Evolutionary conservation across 192 early-diverging fungal species (phyloP), one percentile per base, ranked within the genome.

Genomic region (Dissophora ornata): DNA sequence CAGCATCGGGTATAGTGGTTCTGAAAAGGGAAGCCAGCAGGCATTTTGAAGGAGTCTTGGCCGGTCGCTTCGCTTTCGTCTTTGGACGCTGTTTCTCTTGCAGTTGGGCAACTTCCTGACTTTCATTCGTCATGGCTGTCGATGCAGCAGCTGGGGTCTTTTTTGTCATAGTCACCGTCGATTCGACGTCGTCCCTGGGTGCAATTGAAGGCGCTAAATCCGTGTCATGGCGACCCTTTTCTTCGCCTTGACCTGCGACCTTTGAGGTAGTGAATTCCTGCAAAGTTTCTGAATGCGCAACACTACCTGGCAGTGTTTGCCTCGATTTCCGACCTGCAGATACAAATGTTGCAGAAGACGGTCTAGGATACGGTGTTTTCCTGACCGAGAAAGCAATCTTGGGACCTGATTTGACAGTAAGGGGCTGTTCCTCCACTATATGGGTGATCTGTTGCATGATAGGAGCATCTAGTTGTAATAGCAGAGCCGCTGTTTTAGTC

Each of bases 1-100:
- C n/a, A 21, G 44, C 6, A n/a, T 45, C 18, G 7, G 64, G 45
- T 16, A 62, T 56, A 0, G 42, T 42, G 18, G 73, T 77, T 18
- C 36, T 56, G 59, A 77, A 77, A 15, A 77, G 58, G 1, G 63
- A 30, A 1, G 62, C 50, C 1, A 75, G 49, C 9, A 75, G 44
- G 18, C 50, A 48, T 45, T 54, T 65, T 1, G 50, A n/a, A 3
- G 44, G 32, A 12, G 18, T 16, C 21, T 67, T 75, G 0, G 51
- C 18, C 2, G 32, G 40, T 10, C 55, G 62, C n/a, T 52, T 75
- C 32, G 57, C 26, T 38, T 48, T 66, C 56, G 30, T 21, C 33
- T 45, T 46, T 36, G 19, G 30, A 38, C 36, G n/a, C 24, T 21
- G n/a, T 41, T 34, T 61, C 5, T 15, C 16, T 38, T 30, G 5